These are phyloP conservation scores for Tolypocladium capitatum DNA, from an alignment of 2,329 filamentous ascomycete species.

Conservation along the genomic window DNA sequence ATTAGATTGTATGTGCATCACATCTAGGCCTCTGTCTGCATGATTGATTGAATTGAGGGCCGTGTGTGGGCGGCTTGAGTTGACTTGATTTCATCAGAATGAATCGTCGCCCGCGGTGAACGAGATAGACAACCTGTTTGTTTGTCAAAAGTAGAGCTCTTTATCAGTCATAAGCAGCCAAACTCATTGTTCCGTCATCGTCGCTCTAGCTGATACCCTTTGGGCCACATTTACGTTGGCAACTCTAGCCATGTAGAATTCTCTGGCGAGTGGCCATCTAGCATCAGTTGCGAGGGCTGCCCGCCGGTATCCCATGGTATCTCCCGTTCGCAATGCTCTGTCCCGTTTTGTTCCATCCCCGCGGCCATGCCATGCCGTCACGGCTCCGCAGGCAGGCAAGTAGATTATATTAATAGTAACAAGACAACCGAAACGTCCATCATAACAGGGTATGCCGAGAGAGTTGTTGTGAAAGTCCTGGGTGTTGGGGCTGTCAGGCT, in stretches of 20 bases:
- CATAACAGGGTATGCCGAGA: neutral
- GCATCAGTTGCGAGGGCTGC: neutral
- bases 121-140: neutral
- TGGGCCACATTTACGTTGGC: neutral
- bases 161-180: neutral
- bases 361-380: neutral
- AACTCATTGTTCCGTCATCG: neutral
- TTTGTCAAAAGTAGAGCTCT: neutral
- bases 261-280: neutral
- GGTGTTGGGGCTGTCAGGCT: neutral
- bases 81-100: no score
- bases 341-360: neutral
- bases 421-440: neutral
- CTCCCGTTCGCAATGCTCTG: constrained; percentile 1
- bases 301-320: constrained; percentile 1
- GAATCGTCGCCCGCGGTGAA: no score
- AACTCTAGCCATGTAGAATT: constrained; percentile 1
- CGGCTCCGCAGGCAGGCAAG: neutral
- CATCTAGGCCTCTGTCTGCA: no score
- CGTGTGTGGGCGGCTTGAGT: no score
- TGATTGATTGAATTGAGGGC: no score
- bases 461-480: neutral
- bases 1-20: no score
- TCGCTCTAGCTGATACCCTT: neutral
- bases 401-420: neutral